These are phyloP conservation scores for Chloris gayana DNA, from an alignment of 176 grass and related monocot species.

Conservation along the genomic window DNA sequence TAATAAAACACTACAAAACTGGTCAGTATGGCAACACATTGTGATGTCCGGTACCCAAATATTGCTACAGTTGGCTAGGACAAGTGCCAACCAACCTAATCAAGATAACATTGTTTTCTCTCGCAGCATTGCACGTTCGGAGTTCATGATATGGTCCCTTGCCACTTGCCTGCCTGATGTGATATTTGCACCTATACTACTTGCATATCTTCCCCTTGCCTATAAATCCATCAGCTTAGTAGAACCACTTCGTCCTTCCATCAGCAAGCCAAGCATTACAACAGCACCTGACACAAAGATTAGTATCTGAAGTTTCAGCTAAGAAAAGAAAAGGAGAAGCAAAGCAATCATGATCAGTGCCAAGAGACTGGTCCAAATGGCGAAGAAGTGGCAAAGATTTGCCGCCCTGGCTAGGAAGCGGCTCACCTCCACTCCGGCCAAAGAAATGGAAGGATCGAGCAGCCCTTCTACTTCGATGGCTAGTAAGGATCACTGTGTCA, in stretches of 20 bases:
- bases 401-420: constrained; percentile 31
- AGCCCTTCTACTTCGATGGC: neutral
- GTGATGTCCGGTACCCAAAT: neutral
- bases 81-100: constrained; percentile 14
- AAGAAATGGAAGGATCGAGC: neutral
- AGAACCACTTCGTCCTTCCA: neutral
- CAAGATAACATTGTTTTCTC: neutral
- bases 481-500: constrained; percentile 29
- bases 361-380: constrained; percentile 24
- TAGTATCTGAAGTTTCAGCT: neutral
- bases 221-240: constrained; percentile 27
- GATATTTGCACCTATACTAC: neutral
- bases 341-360: constrained; percentile 19
- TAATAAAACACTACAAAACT: neutral
- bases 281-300: no score
- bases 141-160: constrained; percentile 34
- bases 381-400: constrained; percentile 31
- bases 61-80: neutral
- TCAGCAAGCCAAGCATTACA: constrained; percentile 4
- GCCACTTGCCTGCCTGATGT: constrained; percentile 8
- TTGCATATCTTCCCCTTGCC: neutral
- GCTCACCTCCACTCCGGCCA: neutral
- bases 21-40: constrained; percentile 17
- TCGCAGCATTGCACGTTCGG: constrained; percentile 32
- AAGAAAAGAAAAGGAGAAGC: neutral